Conservation (phyloP, 768 basidiomycete species). For the Rhizopogon rudus region DNA sequence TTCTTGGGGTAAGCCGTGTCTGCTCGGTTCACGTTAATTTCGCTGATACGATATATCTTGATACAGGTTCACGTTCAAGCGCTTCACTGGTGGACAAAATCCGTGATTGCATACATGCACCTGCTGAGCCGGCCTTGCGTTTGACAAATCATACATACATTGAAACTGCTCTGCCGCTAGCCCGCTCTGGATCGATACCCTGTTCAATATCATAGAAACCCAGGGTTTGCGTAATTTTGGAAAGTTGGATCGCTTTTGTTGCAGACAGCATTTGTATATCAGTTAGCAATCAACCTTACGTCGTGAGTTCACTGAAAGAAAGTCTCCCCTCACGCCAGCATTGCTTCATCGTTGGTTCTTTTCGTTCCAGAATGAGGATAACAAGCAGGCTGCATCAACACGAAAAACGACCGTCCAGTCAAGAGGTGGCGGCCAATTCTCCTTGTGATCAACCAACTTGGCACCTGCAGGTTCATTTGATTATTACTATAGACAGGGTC, state of each 20-base stretch:
- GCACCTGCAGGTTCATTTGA: too few species aligned
- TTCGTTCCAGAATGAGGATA: too few species aligned
- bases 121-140: not conserved
- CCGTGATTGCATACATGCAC: not conserved
- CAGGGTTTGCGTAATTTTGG: slow-evolving; percentile 19
- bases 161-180: not conserved
- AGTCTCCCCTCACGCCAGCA: too few species aligned
- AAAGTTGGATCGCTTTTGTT: slow-evolving; percentile 10
- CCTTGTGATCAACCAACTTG: too few species aligned
- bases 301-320: not conserved
- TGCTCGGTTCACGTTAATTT: not conserved
- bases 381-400: too few species aligned
- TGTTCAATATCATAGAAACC: slow-evolving; percentile 22
- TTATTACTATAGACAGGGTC: too few species aligned
- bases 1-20: slow-evolving; percentile 50
- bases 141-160: slow-evolving; percentile 1
- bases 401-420: too few species aligned
- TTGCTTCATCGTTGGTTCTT: too few species aligned
- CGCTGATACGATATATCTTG: slow-evolving; percentile 1
- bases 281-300: not conserved
- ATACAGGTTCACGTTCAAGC: slow-evolving; percentile 80
- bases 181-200: slow-evolving; percentile 17
- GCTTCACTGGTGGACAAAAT: slow-evolving; percentile 36
- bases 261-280: slow-evolving; percentile 15
- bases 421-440: too few species aligned